phyloP scores from a whole-genome alignment of 139 green algal species.

The Desmodesmus armatus region DNA sequence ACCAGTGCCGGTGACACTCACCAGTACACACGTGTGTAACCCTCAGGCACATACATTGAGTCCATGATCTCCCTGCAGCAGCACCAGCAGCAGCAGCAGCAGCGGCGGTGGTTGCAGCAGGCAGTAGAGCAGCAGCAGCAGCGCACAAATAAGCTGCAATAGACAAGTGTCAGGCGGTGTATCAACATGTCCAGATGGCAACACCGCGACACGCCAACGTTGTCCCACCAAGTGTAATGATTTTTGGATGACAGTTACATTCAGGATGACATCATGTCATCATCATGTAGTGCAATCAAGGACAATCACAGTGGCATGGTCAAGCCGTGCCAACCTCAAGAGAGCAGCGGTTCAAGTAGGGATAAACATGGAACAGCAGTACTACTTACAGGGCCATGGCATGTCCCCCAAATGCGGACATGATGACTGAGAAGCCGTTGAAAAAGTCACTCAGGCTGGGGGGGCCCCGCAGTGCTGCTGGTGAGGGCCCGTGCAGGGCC shows the following conservation, averaged over 20 bases:
- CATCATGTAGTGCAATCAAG: too few relatives aligned
- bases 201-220: too few relatives aligned
- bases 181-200: too few relatives aligned
- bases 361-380: too few relatives aligned
- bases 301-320: too few relatives aligned
- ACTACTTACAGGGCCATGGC: slow-evolving; percentile 29
- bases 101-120: not conserved
- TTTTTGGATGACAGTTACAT: too few relatives aligned
- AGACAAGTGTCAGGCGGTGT: too few relatives aligned
- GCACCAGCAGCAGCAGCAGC: not conserved
- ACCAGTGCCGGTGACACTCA: too few relatives aligned
- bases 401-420: slow-evolving; percentile 38
- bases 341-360: too few relatives aligned
- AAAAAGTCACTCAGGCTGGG: slow-evolving; percentile 27
- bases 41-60: slow-evolving; percentile 43
- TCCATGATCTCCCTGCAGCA: slow-evolving; percentile 43
- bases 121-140: not conserved
- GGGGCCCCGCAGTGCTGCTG: not conserved
- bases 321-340: too few relatives aligned
- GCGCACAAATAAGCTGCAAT: not conserved
- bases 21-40: slow-evolving; percentile 18
- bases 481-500: not conserved
- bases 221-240: too few relatives aligned
- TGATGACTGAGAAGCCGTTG: slow-evolving; percentile 41
- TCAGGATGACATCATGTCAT: too few relatives aligned